Evolutionary conservation across 192 early-diverging fungal species (phyloP), one percentile per base, ranked within the genome.

Genomic region (Coemansia sp.): DNA sequence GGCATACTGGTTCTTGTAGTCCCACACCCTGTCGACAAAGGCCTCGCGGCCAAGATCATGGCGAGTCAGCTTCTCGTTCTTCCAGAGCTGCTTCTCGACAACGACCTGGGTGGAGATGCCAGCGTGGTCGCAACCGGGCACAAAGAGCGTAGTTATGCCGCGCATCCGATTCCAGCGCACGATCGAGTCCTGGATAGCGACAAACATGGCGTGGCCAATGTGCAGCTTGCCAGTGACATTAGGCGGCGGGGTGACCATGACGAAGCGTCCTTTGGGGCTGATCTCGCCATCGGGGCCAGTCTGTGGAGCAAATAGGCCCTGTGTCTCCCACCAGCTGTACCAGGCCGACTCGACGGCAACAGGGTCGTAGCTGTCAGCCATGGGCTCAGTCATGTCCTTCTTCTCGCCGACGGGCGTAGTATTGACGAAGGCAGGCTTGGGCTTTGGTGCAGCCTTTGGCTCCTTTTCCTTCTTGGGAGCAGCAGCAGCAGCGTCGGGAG

Each of bases 131-230:
- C 88, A 92, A 52, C 96, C 98, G 12, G 96, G 96, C 61, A 95
- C 91, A 84, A 90, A 99, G 43, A 99, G 88, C 5, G 94, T 91
- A 6, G 95, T 95, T 74, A 97, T 91, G 33, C 98, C 97, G 64
- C 93, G 89, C 98, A 99, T 99, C 43, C 98, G 89, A 85, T 98
- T 95, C 95, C 96, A 99, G 69, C 98, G 92, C 29, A 91, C 85
- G 76, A 99, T 85, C 49, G 90, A 75, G 81, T 99, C 98, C 84
- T 98, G 94, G 75, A 99, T 98, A 40, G 97, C 84, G 70, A 94
- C 89, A 55, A 94, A 96, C 71, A 99, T 81, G 9, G 92, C 95
- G 71, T 99, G 98, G 24, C 98, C 93, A 70, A 97, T 90, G 73
- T 99, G 97, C 58, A 99, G 90, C 63, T 90, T 89, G 68, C 98